Evolutionary conservation across 768 basidiomycete genomes (phyloP).

Genomic region (Rhodotorula toruloides): DNA sequence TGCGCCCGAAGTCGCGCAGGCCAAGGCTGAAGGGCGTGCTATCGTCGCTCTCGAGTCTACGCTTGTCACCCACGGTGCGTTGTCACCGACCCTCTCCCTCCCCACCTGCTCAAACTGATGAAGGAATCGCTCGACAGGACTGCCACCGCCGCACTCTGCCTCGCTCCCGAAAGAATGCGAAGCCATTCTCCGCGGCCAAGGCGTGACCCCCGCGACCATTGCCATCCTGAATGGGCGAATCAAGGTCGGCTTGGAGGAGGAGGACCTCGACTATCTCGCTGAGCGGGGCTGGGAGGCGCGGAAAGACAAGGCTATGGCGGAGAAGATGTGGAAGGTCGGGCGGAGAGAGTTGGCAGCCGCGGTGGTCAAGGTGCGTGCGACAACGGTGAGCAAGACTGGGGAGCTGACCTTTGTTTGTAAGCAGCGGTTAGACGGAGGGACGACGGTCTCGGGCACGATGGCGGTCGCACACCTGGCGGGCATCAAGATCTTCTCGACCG

Average conservation of each 20-base stretch:
- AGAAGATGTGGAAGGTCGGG: conserved; percentile 58
- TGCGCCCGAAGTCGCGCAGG: conserved; percentile 77
- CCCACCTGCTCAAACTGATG: not conserved
- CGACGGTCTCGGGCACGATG: conserved; percentile 52
- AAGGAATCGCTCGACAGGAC: conserved; percentile 9
- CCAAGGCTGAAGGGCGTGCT: conserved; percentile 60
- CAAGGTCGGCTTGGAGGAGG: conserved; percentile 69
- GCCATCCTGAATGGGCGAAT: conserved; percentile 74
- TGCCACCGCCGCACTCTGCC: conserved; percentile 34
- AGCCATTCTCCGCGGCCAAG: conserved; percentile 53
- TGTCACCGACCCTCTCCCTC: too few relatives aligned
- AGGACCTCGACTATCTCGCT: conserved; percentile 66
- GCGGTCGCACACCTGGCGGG: conserved; percentile 60
- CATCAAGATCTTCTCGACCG: conserved; percentile 88
- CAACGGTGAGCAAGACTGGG: too few relatives aligned
- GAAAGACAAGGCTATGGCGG: conserved; percentile 17
- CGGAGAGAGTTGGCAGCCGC: conserved; percentile 73
- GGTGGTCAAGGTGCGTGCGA: conserved; percentile 56
- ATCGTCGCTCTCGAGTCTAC: conserved; percentile 90
- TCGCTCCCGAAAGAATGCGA: conserved; percentile 36
- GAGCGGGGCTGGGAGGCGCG: conserved; percentile 48
- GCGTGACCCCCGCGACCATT: conserved; percentile 85
- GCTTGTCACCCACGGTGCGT: conserved; percentile 74
- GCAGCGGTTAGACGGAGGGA: conserved; percentile 61
- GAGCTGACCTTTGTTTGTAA: conserved; percentile 9